phyloP scores from a whole-genome alignment of 495 filamentous ascomycete genomes.

The Penicillium riverlandense region DNA sequence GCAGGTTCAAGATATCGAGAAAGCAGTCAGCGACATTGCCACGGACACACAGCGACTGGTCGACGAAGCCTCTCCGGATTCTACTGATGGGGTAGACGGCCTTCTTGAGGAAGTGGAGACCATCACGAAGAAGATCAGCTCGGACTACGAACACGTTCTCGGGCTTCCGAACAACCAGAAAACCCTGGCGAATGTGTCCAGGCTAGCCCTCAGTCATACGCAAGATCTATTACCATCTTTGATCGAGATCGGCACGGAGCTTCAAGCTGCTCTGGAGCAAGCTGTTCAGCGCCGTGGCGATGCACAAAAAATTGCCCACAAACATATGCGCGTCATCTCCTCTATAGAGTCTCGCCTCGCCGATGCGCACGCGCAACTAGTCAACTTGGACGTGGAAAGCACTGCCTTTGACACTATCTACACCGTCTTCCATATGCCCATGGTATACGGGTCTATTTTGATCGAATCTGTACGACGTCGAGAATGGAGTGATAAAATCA shows the following conservation, averaged over 20 bases:
- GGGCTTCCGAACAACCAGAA: constrained; percentile 60
- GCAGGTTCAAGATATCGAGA: constrained; percentile 44
- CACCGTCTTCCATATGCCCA: constrained; percentile 70
- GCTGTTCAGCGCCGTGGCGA: constrained; percentile 57
- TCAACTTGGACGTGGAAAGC: constrained; percentile 58
- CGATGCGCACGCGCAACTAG: constrained; percentile 61
- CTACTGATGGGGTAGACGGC: constrained; percentile 39
- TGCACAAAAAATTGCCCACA: constrained; percentile 49
- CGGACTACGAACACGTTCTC: constrained; percentile 76
- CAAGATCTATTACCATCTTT: constrained; percentile 81
- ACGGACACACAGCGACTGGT: constrained; percentile 48
- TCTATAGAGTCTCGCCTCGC: constrained; percentile 65
- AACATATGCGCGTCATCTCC: constrained; percentile 74
- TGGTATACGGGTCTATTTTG: constrained; percentile 80
- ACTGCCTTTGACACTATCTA: constrained; percentile 70
- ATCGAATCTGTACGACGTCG: constrained; percentile 77
- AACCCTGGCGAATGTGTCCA: constrained; percentile 71
- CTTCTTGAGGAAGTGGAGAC: constrained; percentile 81
- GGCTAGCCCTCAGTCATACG: constrained; percentile 80
- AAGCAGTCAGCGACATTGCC: constrained; percentile 43
- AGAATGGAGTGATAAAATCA: constrained; percentile 89
- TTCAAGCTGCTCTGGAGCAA: constrained; percentile 64
- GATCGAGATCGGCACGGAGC: constrained; percentile 59
- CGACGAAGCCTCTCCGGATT: constrained; percentile 20
- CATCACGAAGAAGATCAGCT: constrained; percentile 74